Percentiles rank a stretch among this genome's conserved stretches.
phyloP scores from a whole-genome alignment of 2,329 filamentous ascomycete genomes.

The Proliferodiscus dingleyae region DNA sequence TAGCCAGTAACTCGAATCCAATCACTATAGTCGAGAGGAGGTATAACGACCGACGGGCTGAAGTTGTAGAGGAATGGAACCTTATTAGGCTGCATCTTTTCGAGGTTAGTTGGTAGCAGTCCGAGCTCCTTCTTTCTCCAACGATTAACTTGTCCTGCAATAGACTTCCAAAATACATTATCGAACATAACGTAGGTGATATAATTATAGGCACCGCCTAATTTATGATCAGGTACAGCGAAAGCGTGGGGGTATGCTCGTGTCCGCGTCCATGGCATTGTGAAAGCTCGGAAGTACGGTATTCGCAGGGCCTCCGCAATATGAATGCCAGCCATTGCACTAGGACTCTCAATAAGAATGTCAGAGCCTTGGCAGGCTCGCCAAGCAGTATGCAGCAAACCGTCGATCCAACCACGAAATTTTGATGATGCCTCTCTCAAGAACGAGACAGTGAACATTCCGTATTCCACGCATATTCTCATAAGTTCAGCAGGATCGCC shows the following conservation, averaged over 20 bases:
- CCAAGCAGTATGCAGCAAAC: slow-evolving; percentile 78
- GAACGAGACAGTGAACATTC: slow-evolving; percentile 93
- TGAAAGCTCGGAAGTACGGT: slow-evolving; percentile 95
- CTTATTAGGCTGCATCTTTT: slow-evolving; percentile 93
- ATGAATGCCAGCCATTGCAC: slow-evolving; percentile 95
- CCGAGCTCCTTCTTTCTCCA: slow-evolving; percentile 82
- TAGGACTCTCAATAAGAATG: slow-evolving; percentile 89
- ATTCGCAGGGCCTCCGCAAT: slow-evolving; percentile 90
- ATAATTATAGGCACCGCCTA: slow-evolving; percentile 93
- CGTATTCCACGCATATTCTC: slow-evolving; percentile 92
- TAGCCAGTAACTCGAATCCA: slow-evolving; percentile 98
- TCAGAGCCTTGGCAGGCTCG: slow-evolving; percentile 80
- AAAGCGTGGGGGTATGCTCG: slow-evolving; percentile 96
- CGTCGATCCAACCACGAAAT: slow-evolving; percentile 93
- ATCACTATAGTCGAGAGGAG: slow-evolving; percentile 90
- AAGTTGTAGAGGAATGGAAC: slow-evolving; percentile 99
- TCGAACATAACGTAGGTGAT: slow-evolving; percentile 96
- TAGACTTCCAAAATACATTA: slow-evolving; percentile 93
- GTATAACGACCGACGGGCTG: slow-evolving; percentile 86
- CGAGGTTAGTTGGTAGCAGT: slow-evolving; percentile 73
- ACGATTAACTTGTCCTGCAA: slow-evolving; percentile 82
- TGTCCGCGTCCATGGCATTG: slow-evolving; percentile 97
- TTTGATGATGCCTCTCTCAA: slow-evolving; percentile 79
- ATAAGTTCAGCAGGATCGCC: slow-evolving; percentile 93
- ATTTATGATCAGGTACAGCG: slow-evolving; percentile 84